Evolutionary conservation across 208 protist genomes (phyloP).

Genomic region (Hexamita inflata): DNA sequence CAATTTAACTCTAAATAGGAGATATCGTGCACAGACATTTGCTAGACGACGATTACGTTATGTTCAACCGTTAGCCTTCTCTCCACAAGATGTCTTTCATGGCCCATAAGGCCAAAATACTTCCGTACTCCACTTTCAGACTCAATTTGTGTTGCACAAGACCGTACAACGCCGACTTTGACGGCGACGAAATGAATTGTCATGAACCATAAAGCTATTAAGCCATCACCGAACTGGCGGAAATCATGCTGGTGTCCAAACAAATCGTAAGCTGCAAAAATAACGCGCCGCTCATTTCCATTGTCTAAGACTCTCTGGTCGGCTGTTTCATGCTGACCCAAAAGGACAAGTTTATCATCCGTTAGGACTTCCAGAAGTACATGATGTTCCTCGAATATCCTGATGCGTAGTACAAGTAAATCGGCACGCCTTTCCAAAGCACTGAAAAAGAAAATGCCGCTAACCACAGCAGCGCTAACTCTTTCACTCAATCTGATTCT

Average conservation of each 20-base stretch:
- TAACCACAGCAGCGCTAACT: not conserved
- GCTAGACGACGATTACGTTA: constrained; percentile 80
- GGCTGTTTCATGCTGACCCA: constrained; percentile 74
- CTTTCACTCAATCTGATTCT: not conserved
- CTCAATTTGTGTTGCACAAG: constrained; percentile 78
- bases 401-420: not conserved
- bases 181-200: constrained; percentile 98
- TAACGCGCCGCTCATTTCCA: constrained; percentile 83
- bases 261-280: constrained; percentile 92
- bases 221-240: constrained; percentile 80
- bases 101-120: constrained; percentile 70
- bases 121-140: constrained; percentile 88
- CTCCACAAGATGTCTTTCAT: constrained; percentile 96
- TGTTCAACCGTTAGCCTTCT: constrained; percentile 98
- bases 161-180: constrained; percentile 98
- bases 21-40: constrained; percentile 97
- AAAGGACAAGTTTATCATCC: constrained; percentile 63
- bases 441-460: not conserved
- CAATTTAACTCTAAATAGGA: no score
- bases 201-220: constrained; percentile 96
- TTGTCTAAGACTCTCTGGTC: constrained; percentile 96
- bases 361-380: not conserved
- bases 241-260: constrained; percentile 76
- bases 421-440: not conserved
- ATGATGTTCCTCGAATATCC: constrained; percentile 69